Percentiles rank a stretch among this genome's conserved stretches.
Conservation (phyloP, 208 protist genomes). For the Phytomonas sp. region DNA sequence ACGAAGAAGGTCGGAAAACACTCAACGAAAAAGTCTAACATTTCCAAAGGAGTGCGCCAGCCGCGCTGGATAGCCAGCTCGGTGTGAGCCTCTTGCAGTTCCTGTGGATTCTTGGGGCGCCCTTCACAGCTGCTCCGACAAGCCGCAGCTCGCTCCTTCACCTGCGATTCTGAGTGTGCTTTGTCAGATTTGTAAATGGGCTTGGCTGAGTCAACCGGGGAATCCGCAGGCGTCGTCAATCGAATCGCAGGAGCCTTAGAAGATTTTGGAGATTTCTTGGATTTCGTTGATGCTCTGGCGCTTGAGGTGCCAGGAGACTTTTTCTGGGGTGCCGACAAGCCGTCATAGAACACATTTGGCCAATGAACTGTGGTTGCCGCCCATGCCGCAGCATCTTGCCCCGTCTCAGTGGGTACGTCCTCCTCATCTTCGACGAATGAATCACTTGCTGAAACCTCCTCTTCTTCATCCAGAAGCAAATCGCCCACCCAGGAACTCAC, state of each 20-base stretch:
- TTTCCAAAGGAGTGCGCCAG: conserved; percentile 43
- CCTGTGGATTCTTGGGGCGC: conserved; percentile 11
- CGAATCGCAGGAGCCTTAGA: conserved; percentile 11
- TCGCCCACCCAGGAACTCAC: neutral
- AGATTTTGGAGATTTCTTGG: conserved; percentile 1
- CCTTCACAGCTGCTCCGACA: conserved; percentile 17
- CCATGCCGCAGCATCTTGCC: neutral
- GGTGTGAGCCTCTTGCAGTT: conserved; percentile 45
- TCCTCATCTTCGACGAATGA: neutral
- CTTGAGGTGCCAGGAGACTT: neutral
- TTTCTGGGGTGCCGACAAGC: neutral
- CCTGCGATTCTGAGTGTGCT: neutral
- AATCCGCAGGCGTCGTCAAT: neutral
- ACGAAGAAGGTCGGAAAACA: conserved; percentile 76
- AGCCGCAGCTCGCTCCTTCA: conserved; percentile 4
- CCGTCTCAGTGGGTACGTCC: neutral
- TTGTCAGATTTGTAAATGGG: neutral
- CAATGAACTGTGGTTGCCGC: neutral
- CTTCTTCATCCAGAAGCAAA: neutral
- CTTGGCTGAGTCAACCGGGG: neutral
- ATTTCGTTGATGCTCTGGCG: neutral
- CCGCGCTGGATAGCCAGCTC: conserved; percentile 43
- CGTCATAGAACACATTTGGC: neutral
- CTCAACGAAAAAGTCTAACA: conserved; percentile 77
- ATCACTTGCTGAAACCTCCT: neutral